phyloP scores from a whole-genome alignment of 176 grass and related monocot genomes.

The Puya raimondii region DNA sequence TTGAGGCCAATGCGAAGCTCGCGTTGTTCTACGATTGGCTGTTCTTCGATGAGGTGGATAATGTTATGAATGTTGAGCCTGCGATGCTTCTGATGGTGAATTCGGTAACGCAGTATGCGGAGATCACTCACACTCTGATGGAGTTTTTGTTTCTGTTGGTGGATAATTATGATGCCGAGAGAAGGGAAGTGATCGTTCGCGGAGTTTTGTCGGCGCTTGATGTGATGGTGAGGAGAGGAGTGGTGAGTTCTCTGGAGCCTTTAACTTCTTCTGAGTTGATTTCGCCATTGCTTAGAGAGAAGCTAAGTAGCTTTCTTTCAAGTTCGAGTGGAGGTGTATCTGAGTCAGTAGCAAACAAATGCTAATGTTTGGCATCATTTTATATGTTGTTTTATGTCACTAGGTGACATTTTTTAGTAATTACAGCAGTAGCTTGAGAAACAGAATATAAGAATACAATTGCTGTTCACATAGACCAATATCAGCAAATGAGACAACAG shows the following conservation, averaged over 20 bases:
- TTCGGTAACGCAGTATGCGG: constrained; percentile 63
- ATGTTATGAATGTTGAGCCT: constrained; percentile 82
- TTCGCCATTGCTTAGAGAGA: constrained; percentile 55
- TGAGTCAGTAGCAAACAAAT: not conserved
- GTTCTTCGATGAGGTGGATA: constrained; percentile 55
- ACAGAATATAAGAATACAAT: too few species aligned
- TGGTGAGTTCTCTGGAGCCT: constrained; percentile 49
- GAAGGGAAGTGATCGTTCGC: constrained; percentile 38
- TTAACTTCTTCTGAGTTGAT: constrained; percentile 51
- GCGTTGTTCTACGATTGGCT: constrained; percentile 86
- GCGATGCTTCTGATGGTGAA: constrained; percentile 90
- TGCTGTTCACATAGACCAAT: too few species aligned
- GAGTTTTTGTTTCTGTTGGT: constrained; percentile 91
- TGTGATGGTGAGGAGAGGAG: constrained; percentile 47
- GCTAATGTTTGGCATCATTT: not conserved
- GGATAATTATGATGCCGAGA: constrained; percentile 69
- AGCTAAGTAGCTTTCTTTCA: constrained; percentile 41
- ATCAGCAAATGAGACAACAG: too few species aligned
- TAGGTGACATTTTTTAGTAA: too few species aligned
- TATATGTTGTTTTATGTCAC: not conserved
- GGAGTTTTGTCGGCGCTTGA: constrained; percentile 38
- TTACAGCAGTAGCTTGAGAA: too few species aligned
- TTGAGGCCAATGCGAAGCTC: constrained; percentile 69
- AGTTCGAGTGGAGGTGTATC: not conserved
- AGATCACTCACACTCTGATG: constrained; percentile 66